Base-by-base conservation (phyloP, 163 green algal species). In the Scenedesmus sp. region DNA sequence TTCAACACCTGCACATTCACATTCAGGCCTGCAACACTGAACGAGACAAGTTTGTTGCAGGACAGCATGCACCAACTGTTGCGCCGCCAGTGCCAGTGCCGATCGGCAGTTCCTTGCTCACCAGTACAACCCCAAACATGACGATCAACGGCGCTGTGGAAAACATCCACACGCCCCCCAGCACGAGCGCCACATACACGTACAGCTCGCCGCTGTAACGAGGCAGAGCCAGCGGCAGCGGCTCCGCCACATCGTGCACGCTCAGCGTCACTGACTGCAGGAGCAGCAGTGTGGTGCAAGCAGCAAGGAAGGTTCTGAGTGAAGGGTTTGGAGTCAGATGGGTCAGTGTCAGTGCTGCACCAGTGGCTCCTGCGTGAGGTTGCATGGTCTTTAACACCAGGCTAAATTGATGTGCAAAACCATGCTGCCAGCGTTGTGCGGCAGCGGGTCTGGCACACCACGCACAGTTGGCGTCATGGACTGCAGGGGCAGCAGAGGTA, bases 91-190 rank as follows among this genome's bases (percentile, higher is more conserved):
- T 53, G 46, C 10, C 33, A 65, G 20, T 37, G 13, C 79, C 10
- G n/a, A 53, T 16, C 37, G 15, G 33, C 53, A 70, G 10, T 6
- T 70, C 2, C 20, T 3, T 33, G 43, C 87, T 87, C 49, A 91
- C 87, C 42, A 83, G 30, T 16, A 88, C 40, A 15, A 88, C 20
- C 18, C 80, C 88, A n/a, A 72, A 37, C 33, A 85, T 53, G 3
- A 59, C 43, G 10, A 92, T 81, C 33, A 92, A 46, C 65, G 88
- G 88, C 49, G 81, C 81, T 30, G 88, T 81, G 4, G 65, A 30
- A 4, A 92, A 84, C 88, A 89, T 72, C 88, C 88, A 92, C 0
- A 92, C 40, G 68, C 81, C 88, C 1, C 88, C 88, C 40, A 89
- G 15, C 26, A 79, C 88, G 24, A 92, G 46, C 5, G 65, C 88